Conservation (phyloP, 2,329 filamentous ascomycete genomes). For the Diaporthe nobilis region DNA sequence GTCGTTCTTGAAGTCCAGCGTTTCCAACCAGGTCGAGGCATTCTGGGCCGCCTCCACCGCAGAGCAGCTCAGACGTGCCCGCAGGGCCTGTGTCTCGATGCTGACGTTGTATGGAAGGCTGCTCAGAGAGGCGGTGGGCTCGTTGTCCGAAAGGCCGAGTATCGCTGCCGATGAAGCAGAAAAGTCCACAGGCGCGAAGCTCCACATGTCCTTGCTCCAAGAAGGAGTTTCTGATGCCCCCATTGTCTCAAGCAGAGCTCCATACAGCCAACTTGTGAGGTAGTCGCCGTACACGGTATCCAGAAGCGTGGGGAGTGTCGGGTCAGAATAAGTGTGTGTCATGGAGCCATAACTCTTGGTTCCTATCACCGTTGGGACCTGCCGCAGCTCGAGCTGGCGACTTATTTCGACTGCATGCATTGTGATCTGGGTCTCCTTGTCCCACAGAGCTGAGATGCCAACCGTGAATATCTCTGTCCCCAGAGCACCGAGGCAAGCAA, state of each 20-base stretch:
- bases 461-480: neutral
- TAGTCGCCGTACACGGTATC: neutral
- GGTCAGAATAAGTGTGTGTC: constrained; percentile 2
- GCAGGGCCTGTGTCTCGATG: neutral
- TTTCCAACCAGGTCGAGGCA: constrained; percentile 1
- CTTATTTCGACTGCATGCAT: neutral
- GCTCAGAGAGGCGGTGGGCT: neutral
- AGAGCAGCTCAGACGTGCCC: neutral
- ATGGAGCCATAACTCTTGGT: neutral
- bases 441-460: constrained; percentile 5
- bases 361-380: neutral
- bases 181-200: neutral
- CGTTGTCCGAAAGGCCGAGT: neutral
- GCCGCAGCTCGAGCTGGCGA: constrained; percentile 1
- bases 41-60: neutral
- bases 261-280: constrained; percentile 1
- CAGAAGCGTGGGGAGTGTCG: neutral
- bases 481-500: neutral
- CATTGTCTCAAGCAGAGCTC: neutral
- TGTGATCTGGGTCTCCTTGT: neutral
- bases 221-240: neutral
- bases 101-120: constrained; percentile 2
- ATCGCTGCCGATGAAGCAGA: neutral
- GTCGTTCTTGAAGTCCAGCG: neutral
- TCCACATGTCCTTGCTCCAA: neutral